These are phyloP conservation scores for Paxillus involutus DNA, from an alignment of 768 basidiomycete species.

Conservation along the genomic window DNA sequence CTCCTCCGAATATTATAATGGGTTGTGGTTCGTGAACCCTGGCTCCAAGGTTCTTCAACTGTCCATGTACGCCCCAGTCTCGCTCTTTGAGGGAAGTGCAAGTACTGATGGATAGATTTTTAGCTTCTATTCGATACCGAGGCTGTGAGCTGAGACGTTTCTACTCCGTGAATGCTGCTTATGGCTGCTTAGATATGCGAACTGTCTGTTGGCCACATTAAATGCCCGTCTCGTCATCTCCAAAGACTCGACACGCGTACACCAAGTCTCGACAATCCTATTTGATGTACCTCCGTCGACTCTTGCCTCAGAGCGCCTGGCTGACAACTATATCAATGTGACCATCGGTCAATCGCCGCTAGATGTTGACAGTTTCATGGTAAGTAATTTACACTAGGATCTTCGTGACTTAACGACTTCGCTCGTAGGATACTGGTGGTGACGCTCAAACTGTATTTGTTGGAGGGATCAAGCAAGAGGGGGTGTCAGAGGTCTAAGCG, in stretches of 20 bases:
- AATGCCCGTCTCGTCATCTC: not conserved
- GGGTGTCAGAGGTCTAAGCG: no score
- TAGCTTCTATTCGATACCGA: not conserved
- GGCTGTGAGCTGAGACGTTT: not conserved
- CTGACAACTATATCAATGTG: not conserved
- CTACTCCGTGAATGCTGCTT: no score
- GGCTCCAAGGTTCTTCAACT: no score
- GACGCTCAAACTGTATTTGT: not conserved
- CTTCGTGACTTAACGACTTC: not conserved
- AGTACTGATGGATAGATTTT: not conserved
- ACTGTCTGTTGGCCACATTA: slow-evolving; percentile 9
- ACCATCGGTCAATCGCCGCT: not conserved
- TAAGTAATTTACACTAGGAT: not conserved
- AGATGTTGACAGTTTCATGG: not conserved
- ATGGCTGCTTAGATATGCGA: slow-evolving; percentile 6
- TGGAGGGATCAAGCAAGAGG: no score
- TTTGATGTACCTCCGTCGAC: not conserved
- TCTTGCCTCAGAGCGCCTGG: not conserved
- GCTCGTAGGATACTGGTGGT: not conserved
- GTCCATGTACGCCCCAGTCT: no score
- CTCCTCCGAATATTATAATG: no score
- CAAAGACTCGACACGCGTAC: not conserved
- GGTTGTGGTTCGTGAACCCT: no score
- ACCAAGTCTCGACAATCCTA: not conserved
- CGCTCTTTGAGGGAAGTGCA: no score